Evolutionary conservation across 345 rosid species (phyloP).

Genomic region (Populus nigra): DNA sequence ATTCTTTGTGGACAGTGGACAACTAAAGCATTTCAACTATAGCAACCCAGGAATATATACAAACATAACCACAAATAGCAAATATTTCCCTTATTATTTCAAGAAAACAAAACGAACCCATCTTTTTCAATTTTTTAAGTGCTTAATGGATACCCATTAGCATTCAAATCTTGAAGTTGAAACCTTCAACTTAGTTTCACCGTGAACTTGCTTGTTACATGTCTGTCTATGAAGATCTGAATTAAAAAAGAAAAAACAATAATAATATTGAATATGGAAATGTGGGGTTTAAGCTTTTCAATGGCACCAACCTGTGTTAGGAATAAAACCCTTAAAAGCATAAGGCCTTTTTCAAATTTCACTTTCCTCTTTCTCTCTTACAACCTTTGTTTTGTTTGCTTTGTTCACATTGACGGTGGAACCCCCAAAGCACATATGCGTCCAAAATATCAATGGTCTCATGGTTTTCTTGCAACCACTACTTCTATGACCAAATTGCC

Average conservation of each 20-base stretch:
- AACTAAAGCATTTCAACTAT: slow-evolving; percentile 30
- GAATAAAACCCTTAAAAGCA: slow-evolving; percentile 23
- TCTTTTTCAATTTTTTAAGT: neutral
- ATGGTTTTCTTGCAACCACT: neutral
- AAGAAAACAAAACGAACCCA: neutral
- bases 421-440: neutral
- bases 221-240: slow-evolving; percentile 19
- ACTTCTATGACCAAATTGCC: slow-evolving; percentile 19
- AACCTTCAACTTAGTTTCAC: slow-evolving; percentile 7
- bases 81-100: neutral
- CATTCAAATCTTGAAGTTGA: slow-evolving; percentile 1
- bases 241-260: neutral
- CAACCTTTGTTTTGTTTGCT: slow-evolving; percentile 3
- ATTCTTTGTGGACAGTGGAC: slow-evolving; percentile 32
- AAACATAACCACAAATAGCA: slow-evolving; percentile 7
- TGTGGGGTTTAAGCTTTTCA: slow-evolving; percentile 18
- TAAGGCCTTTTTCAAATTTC: slow-evolving; percentile 8
- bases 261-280: neutral
- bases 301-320: slow-evolving; percentile 16
- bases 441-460: neutral
- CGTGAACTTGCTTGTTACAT: neutral
- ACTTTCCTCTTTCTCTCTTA: neutral
- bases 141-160: slow-evolving; percentile 2
- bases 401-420: slow-evolving; percentile 18
- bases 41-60: slow-evolving; percentile 17